phyloP scores from a whole-genome alignment of 495 filamentous ascomycete species.

The Aspergillus nidulans region DNA sequence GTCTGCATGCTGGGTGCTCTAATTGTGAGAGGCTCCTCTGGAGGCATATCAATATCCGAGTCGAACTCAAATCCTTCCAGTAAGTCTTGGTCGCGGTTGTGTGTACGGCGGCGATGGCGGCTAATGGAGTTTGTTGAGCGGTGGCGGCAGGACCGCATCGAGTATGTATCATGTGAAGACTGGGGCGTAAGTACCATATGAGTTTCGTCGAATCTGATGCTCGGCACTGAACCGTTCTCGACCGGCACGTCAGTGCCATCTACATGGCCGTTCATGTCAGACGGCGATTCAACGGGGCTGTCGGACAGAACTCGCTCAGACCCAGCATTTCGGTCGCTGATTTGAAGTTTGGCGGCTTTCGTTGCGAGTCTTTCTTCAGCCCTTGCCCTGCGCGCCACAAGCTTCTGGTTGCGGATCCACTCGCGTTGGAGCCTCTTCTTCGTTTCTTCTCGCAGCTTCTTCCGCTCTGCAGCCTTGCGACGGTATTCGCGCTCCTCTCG shows the following conservation, averaged over 20 bases:
- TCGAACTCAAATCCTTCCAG: constrained; percentile 48
- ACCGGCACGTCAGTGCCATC: constrained; percentile 11
- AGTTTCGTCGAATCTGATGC: constrained; percentile 30
- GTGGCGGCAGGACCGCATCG: constrained; percentile 26
- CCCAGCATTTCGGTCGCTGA: neutral
- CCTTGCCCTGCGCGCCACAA: constrained; percentile 39
- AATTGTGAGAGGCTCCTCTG: constrained; percentile 22
- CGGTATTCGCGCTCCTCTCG: constrained; percentile 41
- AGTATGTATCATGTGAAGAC: constrained; percentile 14
- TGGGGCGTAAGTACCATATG: constrained; percentile 13
- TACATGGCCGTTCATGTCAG: constrained; percentile 21
- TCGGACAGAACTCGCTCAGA: constrained; percentile 20
- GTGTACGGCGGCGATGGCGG: neutral
- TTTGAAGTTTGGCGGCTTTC: neutral
- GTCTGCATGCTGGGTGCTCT: neutral
- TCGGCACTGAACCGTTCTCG: constrained; percentile 25
- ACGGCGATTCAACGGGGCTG: constrained; percentile 25
- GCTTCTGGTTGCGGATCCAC: constrained; percentile 47
- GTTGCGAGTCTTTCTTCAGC: constrained; percentile 23
- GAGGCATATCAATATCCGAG: constrained; percentile 43
- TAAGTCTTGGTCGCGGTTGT: constrained; percentile 24
- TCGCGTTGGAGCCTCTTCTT: constrained; percentile 48
- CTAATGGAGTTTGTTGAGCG: constrained; percentile 9
- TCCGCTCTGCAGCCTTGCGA: constrained; percentile 40
- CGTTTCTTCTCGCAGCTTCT: constrained; percentile 38